Percentiles rank a stretch among this genome's conserved stretches.
Conservation (phyloP, 2,329 filamentous ascomycete species). For the Penicillium digitatum region DNA sequence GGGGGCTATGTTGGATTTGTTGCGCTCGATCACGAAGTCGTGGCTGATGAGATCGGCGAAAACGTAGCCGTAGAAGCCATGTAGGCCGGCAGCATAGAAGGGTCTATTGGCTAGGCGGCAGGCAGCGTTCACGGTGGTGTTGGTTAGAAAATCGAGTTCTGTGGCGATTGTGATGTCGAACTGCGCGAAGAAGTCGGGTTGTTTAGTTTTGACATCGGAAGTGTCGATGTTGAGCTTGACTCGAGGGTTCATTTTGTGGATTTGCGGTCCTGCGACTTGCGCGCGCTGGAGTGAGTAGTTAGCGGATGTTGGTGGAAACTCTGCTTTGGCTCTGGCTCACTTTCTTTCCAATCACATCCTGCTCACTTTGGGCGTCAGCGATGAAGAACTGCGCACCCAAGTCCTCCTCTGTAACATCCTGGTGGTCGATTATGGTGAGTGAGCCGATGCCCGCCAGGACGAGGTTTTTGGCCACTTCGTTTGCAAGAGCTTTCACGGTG, state of each 20-base stretch:
- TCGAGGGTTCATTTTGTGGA: conserved; percentile 84
- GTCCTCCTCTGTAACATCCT: conserved; percentile 70
- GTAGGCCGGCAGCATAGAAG: conserved; percentile 83
- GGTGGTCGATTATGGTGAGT: conserved; percentile 80
- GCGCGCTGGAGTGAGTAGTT: conserved; percentile 57
- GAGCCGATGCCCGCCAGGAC: conserved; percentile 89
- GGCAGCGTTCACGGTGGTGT: conserved; percentile 78
- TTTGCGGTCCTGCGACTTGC: conserved; percentile 69
- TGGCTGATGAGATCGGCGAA: conserved; percentile 91
- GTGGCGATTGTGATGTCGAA: conserved; percentile 90
- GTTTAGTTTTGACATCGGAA: conserved; percentile 62
- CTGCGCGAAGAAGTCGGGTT: conserved; percentile 67
- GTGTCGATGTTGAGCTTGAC: conserved; percentile 71
- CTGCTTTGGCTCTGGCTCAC: conserved; percentile 36
- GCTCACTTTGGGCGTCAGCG: conserved; percentile 53
- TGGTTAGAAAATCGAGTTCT: conserved; percentile 70
- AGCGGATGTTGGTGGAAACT: conserved; percentile 5
- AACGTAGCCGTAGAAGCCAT: conserved; percentile 91
- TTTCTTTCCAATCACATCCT: conserved; percentile 58
- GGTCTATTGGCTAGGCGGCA: conserved; percentile 72
- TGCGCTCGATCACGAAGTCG: conserved; percentile 81
- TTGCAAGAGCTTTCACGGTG: conserved; percentile 79
- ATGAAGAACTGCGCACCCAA: conserved; percentile 81
- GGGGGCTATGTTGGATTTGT: conserved; percentile 68
- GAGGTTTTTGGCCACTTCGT: conserved; percentile 95